Evolutionary conservation across 176 grass and related monocot species (phyloP).

Genomic region (Oryza meyeriana): DNA sequence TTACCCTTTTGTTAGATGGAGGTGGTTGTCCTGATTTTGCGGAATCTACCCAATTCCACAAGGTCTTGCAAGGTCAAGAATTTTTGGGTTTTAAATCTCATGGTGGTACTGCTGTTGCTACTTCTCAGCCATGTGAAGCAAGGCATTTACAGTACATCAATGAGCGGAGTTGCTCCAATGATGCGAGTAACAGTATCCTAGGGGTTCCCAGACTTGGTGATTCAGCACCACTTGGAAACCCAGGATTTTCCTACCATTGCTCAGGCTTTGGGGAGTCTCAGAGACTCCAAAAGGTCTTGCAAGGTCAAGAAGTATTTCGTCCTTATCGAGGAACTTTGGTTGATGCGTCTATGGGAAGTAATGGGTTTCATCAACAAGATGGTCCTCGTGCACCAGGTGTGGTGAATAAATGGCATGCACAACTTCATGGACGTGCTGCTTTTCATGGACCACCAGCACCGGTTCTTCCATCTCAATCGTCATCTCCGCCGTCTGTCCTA

Average conservation of each 20-base stretch:
- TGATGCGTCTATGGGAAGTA: constrained; percentile 35
- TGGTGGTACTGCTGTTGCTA: constrained; percentile 45
- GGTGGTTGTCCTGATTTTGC: constrained; percentile 55
- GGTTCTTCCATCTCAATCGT: constrained; percentile 36
- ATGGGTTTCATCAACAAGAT: constrained; percentile 42
- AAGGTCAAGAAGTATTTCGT: constrained; percentile 98
- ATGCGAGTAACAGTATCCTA: constrained; percentile 36
- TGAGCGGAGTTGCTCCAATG: constrained; percentile 47
- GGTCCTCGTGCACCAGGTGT: constrained; percentile 16
- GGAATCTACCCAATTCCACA: constrained; percentile 84
- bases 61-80: constrained; percentile 99
- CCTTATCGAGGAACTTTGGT: constrained; percentile 42
- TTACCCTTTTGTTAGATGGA: constrained; percentile 48
- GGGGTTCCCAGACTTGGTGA: constrained; percentile 52
- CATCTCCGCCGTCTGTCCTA: constrained; percentile 50
- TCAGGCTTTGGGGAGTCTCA: constrained; percentile 84
- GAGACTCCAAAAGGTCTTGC: constrained; percentile 99
- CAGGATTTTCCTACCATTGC: constrained; percentile 54
- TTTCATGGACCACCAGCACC: constrained; percentile 21
- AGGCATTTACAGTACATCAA: constrained; percentile 54
- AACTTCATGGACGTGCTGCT: constrained; percentile 26
- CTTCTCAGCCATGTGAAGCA: constrained; percentile 54
- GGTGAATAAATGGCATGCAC: constrained; percentile 43
- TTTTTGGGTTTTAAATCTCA: constrained; percentile 59
- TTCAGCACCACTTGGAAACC: constrained; percentile 45